These are phyloP conservation scores for Vitellaria paradoxa DNA, from an alignment of 179 eudicot species.

Conservation along the genomic window DNA sequence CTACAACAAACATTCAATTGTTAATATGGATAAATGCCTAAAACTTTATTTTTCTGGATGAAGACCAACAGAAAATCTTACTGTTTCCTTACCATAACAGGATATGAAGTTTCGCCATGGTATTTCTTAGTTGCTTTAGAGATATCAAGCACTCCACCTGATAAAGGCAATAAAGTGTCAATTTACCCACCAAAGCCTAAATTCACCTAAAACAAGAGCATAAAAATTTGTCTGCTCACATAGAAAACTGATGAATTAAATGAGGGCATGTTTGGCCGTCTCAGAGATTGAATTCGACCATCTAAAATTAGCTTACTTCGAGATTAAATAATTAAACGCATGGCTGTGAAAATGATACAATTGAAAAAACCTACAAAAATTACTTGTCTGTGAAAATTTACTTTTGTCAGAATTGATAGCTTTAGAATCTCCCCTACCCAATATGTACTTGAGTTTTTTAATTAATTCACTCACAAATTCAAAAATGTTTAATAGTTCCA, in stretches of 20 bases:
- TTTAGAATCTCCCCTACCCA: background rate
- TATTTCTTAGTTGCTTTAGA: constrained; percentile 52
- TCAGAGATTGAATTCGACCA: background rate
- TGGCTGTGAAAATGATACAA: background rate
- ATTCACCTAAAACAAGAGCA: background rate
- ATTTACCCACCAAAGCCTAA: background rate
- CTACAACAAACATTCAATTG: background rate
- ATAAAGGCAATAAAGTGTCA: constrained; percentile 13
- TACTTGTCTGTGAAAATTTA: background rate
- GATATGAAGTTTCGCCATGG: constrained; percentile 52
- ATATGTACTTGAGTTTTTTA: background rate
- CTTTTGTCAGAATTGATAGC: background rate
- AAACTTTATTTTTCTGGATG: background rate
- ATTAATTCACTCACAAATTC: background rate
- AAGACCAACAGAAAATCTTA: background rate
- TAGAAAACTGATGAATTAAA: background rate
- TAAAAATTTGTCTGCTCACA: background rate
- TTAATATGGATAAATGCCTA: background rate
- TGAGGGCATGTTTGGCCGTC: background rate
- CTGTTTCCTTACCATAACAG: constrained; percentile 47
- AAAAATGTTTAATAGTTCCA: too few species aligned
- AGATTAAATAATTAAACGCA: background rate
- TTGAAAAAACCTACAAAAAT: background rate
- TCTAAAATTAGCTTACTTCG: background rate
- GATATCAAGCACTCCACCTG: constrained; percentile 77